Percentiles rank a stretch among this genome's conserved stretches.
Conservation (phyloP, 352 stramenopile genomes). For the Peronospora farinosa region DNA sequence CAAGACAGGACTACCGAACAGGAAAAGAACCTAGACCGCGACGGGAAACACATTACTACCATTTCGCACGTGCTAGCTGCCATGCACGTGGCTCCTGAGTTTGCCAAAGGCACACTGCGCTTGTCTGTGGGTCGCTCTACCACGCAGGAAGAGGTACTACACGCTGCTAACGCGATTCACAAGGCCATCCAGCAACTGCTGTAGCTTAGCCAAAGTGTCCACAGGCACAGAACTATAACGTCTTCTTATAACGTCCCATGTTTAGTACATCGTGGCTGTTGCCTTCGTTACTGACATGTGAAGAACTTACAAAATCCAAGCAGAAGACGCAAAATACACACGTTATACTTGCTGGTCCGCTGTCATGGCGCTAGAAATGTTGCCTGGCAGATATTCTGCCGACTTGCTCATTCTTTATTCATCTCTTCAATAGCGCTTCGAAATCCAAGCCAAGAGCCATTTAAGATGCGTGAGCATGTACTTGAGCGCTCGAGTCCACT, state of each 20-base stretch:
- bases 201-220: constrained; percentile 4
- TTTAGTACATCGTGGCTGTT: background rate
- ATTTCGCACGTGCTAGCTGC: constrained; percentile 89
- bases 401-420: constrained; percentile 16
- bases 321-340: constrained; percentile 21
- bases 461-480: constrained; percentile 90
- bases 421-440: constrained; percentile 64
- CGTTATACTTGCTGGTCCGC: constrained; percentile 19
- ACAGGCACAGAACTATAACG: constrained; percentile 15
- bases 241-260: constrained; percentile 3
- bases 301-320: constrained; percentile 8
- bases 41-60: constrained; percentile 41
- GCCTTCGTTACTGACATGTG: background rate
- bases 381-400: constrained; percentile 21
- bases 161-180: constrained; percentile 79
- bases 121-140: constrained; percentile 91
- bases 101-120: constrained; percentile 90
- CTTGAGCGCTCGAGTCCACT: constrained; percentile 90
- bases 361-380: constrained; percentile 6
- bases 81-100: constrained; percentile 87
- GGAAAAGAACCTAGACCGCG: constrained; percentile 7
- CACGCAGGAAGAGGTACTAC: constrained; percentile 80
- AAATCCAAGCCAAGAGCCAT: constrained; percentile 90
- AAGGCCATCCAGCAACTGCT: constrained; percentile 38
- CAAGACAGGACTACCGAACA: constrained; percentile 22